A percentile compares a stretch with the other conserved stretches of the same genome.
Evolutionary conservation across 2,329 filamentous ascomycete species (phyloP).

Genomic region (Penicillium sp.): DNA sequence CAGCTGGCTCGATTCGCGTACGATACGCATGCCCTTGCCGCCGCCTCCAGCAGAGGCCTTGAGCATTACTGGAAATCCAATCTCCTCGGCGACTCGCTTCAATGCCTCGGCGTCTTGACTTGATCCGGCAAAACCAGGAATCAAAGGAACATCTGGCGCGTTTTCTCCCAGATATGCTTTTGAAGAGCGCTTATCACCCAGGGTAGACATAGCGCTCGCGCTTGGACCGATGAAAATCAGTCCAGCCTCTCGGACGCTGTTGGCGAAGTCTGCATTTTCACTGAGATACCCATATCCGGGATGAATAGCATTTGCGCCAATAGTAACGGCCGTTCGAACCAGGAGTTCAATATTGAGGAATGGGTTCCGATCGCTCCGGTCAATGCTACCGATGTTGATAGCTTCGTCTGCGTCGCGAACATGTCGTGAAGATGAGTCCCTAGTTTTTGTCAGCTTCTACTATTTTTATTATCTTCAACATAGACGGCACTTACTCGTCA

Average conservation of each 20-base stretch:
- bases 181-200: constrained; percentile 33
- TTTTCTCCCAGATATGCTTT: constrained; percentile 28
- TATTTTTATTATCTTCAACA: too few relatives aligned
- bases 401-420: constrained; percentile 43
- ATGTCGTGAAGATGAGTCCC: constrained; percentile 39
- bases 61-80: constrained; percentile 52
- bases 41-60: constrained; percentile 58
- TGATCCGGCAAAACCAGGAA: constrained; percentile 35
- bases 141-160: constrained; percentile 37
- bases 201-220: constrained; percentile 36
- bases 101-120: constrained; percentile 32
- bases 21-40: constrained; percentile 53
- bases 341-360: constrained; percentile 42
- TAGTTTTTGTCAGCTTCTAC: constrained; percentile 8
- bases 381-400: constrained; percentile 34
- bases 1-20: constrained; percentile 41
- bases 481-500: too few relatives aligned
- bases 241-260: constrained; percentile 35
- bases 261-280: constrained; percentile 43
- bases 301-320: constrained; percentile 37
- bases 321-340: constrained; percentile 33
- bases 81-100: constrained; percentile 29
- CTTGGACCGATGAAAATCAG: constrained; percentile 43
- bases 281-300: constrained; percentile 47
- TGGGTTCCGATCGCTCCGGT: constrained; percentile 20